Base-by-base conservation (phyloP, 208 protist genomes). In the Crithidia mellificae region DNA sequence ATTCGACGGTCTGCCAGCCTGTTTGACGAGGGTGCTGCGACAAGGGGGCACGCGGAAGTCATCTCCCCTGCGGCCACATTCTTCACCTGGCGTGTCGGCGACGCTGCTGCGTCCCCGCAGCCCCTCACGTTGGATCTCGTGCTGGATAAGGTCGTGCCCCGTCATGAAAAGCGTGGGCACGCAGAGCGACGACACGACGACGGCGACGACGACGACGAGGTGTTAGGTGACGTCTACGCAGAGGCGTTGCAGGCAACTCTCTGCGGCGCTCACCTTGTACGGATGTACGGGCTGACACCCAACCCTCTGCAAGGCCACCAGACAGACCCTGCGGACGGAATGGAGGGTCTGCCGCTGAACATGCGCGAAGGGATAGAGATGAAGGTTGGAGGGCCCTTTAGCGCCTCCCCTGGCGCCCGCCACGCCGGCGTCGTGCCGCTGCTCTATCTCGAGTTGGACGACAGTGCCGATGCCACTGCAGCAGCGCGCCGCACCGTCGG, bases 401-500 rank as follows among this genome's bases (percentile, higher is more conserved):
- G 1, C 9, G 11, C 24, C 30, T 32, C 53, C 49, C n/a, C 19
- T 6, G 32, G 17, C 20, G 36, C 25, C 7, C 62, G 34, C 1
- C 17, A 59, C 19, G 29, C 53, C 0, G 70, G 70, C 25, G 55
- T 75, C 15, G 70, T 75, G 9, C 70, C 70, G 9, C 39, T 75
- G 50, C 36, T 75, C n/a, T 75, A 75, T 30, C 15, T 75, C 20
- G 62, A 75, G 29, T 53, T 75, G 25, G 65, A 50, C 5, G 19
- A 29, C 2, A n/a, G 36, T 22, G 27, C 41, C 43, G n/a, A 25
- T 17, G n/a, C 30, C 32, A 1, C 36, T 11, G 32, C 51, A 12
- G 36, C 25, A 29, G 32, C 38, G 19, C 43, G 25, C 25, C 69
- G 66, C 24, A 80, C 75, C 3, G 63, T 87, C 8, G 81, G 81